Conservation (phyloP, 495 filamentous ascomycete genomes). For the Neurospora sp. region DNA sequence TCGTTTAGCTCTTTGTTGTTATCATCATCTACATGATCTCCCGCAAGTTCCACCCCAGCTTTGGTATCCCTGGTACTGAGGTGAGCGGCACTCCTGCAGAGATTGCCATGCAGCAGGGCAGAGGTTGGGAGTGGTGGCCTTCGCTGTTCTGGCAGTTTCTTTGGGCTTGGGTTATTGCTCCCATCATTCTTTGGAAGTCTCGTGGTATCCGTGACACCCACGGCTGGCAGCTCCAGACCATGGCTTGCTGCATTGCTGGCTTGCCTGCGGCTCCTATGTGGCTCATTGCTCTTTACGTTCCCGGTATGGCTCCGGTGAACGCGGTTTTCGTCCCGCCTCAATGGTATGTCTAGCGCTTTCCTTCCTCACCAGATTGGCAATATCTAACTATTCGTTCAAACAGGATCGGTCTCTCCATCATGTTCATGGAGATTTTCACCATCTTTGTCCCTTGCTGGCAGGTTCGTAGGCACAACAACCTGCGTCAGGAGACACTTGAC, state of each 20-base stretch:
- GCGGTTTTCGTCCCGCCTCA: slow-evolving; percentile 36
- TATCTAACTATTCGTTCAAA: slow-evolving; percentile 1
- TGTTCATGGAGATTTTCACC: slow-evolving; percentile 42
- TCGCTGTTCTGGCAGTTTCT: slow-evolving; percentile 53
- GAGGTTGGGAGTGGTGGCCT: slow-evolving; percentile 62
- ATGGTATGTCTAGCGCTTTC: slow-evolving; percentile 36
- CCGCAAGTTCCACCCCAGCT: slow-evolving; percentile 48
- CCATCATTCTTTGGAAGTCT: slow-evolving; percentile 31
- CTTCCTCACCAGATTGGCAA: background rate
- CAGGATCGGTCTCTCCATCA: slow-evolving; percentile 24
- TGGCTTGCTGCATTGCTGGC: slow-evolving; percentile 48
- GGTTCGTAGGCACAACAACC: slow-evolving; percentile 15
- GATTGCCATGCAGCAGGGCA: slow-evolving; percentile 29
- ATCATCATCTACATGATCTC: slow-evolving; percentile 55
- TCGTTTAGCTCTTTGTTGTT: slow-evolving; percentile 45
- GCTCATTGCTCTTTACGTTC: slow-evolving; percentile 51
- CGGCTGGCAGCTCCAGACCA: slow-evolving; percentile 59
- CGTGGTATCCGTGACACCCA: slow-evolving; percentile 52
- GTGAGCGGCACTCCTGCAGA: slow-evolving; percentile 39
- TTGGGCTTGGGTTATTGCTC: slow-evolving; percentile 50
- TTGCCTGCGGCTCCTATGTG: slow-evolving; percentile 58
- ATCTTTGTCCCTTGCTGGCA: slow-evolving; percentile 36
- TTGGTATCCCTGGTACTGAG: slow-evolving; percentile 33
- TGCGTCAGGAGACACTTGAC: slow-evolving; percentile 21
- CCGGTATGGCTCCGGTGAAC: slow-evolving; percentile 45